Percentiles rank a stretch among this genome's conserved stretches.
These are phyloP conservation scores for Rhynchosporium agropyri DNA, from an alignment of 2,329 filamentous ascomycete species.

Conservation along the genomic window DNA sequence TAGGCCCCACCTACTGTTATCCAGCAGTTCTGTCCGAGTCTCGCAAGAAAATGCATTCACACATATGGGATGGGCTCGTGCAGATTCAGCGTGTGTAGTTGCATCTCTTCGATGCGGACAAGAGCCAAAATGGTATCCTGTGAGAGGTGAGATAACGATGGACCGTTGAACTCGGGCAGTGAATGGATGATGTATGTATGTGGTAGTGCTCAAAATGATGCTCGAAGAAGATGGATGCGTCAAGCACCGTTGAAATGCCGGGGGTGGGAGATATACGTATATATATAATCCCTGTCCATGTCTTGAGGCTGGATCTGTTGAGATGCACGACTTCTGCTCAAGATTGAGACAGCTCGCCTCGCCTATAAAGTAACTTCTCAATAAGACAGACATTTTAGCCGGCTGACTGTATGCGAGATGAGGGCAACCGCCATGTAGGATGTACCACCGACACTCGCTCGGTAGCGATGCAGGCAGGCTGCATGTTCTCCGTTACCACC, in stretches of 20 bases:
- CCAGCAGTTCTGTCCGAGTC: constrained; percentile 8
- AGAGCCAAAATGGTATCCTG: constrained; percentile 10
- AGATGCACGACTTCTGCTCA: too few species aligned
- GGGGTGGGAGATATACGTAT: too few species aligned
- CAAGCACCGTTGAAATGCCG: too few species aligned
- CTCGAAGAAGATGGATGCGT: too few species aligned
- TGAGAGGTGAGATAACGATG: background rate
- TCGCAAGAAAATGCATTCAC: background rate
- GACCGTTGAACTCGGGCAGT: background rate
- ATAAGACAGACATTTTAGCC: background rate
- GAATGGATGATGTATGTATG: constrained; percentile 6
- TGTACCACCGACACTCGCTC: background rate
- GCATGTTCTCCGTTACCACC: too few species aligned
- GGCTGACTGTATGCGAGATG: background rate
- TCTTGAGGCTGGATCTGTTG: too few species aligned
- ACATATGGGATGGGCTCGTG: constrained; percentile 8
- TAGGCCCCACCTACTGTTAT: constrained; percentile 11
- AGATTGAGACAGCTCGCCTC: too few species aligned
- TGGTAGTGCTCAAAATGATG: background rate
- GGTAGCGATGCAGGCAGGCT: background rate
- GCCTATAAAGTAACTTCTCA: too few species aligned
- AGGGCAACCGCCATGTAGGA: background rate
- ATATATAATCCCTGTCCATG: too few species aligned
- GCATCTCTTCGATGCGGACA: background rate
- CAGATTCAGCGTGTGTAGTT: constrained; percentile 8